Evolutionary conservation across 2,329 filamentous ascomycete species (phyloP).

Genomic region (Cytospora piceicola): DNA sequence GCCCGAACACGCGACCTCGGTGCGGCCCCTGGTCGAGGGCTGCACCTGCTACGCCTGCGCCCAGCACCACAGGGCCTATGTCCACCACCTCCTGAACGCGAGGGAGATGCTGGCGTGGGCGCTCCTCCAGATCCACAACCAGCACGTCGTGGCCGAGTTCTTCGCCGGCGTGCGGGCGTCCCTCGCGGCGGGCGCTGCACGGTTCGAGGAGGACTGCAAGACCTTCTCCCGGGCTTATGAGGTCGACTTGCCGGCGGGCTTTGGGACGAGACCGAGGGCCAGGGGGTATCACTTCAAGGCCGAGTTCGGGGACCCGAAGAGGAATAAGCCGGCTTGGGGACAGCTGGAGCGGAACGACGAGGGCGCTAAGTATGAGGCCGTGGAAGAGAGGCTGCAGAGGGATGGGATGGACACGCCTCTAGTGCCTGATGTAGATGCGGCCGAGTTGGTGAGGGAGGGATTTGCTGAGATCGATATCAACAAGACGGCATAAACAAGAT

Average conservation of each 20-base stretch:
- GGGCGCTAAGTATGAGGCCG: slow-evolving; percentile 35
- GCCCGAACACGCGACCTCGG: slow-evolving; percentile 60
- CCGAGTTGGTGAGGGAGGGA: slow-evolving; percentile 58
- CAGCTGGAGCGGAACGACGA: slow-evolving; percentile 47
- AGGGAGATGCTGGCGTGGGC: slow-evolving; percentile 98
- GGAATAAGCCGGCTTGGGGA: slow-evolving; percentile 70
- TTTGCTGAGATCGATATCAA: slow-evolving; percentile 53
- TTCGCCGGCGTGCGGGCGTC: slow-evolving; percentile 71
- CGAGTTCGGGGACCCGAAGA: slow-evolving; percentile 65
- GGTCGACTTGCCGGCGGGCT: slow-evolving; percentile 70
- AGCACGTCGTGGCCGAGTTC: slow-evolving; percentile 72
- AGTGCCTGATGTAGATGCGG: slow-evolving; percentile 50
- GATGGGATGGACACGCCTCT: slow-evolving; percentile 54
- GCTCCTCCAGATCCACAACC: slow-evolving; percentile 90
- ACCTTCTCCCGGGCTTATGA: slow-evolving; percentile 64
- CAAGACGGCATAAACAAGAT: slow-evolving; percentile 5
- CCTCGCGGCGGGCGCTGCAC: slow-evolving; percentile 58
- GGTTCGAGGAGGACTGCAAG: slow-evolving; percentile 59
- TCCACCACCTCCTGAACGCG: slow-evolving; percentile 84
- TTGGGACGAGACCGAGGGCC: slow-evolving; percentile 76
- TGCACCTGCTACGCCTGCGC: slow-evolving; percentile 86
- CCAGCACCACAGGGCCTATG: slow-evolving; percentile 81
- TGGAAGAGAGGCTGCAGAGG: slow-evolving; percentile 46
- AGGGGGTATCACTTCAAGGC: slow-evolving; percentile 83
- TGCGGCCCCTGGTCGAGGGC: slow-evolving; percentile 61